Evolutionary conservation across 2,329 filamentous ascomycete species (phyloP), one percentile per base, ranked within the genome.

Genomic region (Fusarium sp.): DNA sequence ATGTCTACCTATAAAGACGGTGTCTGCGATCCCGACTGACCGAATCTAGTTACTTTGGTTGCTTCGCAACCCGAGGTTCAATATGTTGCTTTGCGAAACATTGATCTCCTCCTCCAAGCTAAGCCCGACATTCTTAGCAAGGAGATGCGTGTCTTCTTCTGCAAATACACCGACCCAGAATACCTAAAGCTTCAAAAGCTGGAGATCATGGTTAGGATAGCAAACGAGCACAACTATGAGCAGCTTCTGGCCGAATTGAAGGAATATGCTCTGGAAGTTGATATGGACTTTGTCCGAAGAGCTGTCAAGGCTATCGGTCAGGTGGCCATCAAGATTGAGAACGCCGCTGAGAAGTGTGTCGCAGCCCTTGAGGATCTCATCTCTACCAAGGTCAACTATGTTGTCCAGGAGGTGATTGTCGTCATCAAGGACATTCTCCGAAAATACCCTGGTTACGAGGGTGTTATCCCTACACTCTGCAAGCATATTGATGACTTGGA

Each of bases 151-250:
- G 96, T 99, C 10, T 99, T 99, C 84, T 99, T 99, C 84, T 99
- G 96, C 91, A 99, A 99, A 83, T 99, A 99, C 84, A 98, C 98
- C 78, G 96, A 99, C 74, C 95, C 96, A 3, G 94, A 94, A 22
- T 99, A 99, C 78, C 91, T 99, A 75, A 99, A 99, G 81, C 90
- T 99, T 63, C 92, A 97, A 78, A 99, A 99, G 78, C 88, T 99
- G 50, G 96, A 99, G 78, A 98, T 98, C 68, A 98, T 99, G 96
- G 95, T 99, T 48, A 91, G 96, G 80, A 98, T 99, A 90, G 94
- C 95, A 65, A 98, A 98, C 81, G 95, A 98, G 73, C 92, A 91
- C 78, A 99, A 98, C 77, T 95, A 95, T 63, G 96, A 99, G 77
- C 96, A 98, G 78, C 86, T 99, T 26, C 85, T 99, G 17, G 92